Evolutionary conservation across 345 rosid genomes (phyloP), one percentile per base, ranked within the genome.

Genomic region (Turritis glabra): DNA sequence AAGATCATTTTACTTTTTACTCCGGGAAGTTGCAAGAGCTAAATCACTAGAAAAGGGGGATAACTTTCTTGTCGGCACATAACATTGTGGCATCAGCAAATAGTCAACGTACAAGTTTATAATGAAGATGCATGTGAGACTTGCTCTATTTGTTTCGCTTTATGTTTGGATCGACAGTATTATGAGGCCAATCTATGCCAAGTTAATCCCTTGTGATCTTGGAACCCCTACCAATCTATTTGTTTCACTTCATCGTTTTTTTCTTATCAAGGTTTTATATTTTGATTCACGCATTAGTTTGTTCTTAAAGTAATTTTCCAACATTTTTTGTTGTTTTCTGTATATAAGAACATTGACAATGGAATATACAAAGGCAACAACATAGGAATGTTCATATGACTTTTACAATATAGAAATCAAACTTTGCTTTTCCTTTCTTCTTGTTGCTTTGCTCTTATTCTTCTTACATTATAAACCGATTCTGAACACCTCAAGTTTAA

Each of bases 121-220:
- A n/a, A n/a, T n/a, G n/a, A n/a, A n/a, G n/a, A n/a, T n/a, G n/a
- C n/a, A n/a, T n/a, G n/a, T 93, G 90, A 87, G 97, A 76, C 94
- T 91, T 74, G 96, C 94, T 55, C 82, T 93, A 33, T 79, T 96
- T 25, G 77, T 87, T 83, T 88, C 82, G 14, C 77, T 93, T 30
- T 91, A 91, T 81, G 46, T 87, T 46, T 93, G 97, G 94, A 85
- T 93, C 37, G 98, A 93, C 69, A 88, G 77, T 83, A 79, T 79
- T 59, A 87, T 67, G 82, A 88, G 97, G 35, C 97, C 98, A 59
- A 89, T 91, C 79, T 91, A 93, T 83, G 87, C 98, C 12, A 93
- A 88, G 82, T 72, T 89, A 63, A 89, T 93, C 82, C 97, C 97
- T 69, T 85, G 92, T 84, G 98, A 93, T 81, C 78, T 93, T 73